Evolutionary conservation across 108 stramenopile genomes (phyloP).

Genomic region (Cyclostephanos tholiformis): DNA sequence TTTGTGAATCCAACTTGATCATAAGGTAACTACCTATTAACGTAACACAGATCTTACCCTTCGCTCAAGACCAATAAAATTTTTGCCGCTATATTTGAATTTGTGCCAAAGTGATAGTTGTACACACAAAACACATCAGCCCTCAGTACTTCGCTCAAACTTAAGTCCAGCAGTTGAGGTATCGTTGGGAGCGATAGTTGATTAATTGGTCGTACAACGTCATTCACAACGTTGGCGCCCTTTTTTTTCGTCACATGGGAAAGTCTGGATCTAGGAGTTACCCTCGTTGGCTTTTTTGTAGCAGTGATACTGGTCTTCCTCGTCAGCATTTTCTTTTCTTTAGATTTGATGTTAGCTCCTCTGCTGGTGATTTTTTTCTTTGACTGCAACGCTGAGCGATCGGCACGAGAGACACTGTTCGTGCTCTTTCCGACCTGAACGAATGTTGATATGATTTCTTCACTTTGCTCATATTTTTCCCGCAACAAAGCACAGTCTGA

Average conservation of each 20-base stretch:
- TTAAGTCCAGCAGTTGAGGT: constrained; percentile 28
- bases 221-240: too few species aligned
- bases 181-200: constrained; percentile 28
- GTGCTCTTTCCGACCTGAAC: constrained; percentile 2
- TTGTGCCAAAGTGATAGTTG: constrained; percentile 34
- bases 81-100: constrained; percentile 39
- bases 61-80: constrained; percentile 33
- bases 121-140: constrained; percentile 40
- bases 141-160: constrained; percentile 29
- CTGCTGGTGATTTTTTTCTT: background rate
- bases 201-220: too few species aligned
- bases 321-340: too few species aligned
- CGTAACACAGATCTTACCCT: constrained; percentile 12
- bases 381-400: constrained; percentile 4
- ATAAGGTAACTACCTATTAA: background rate
- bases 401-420: background rate
- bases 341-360: background rate
- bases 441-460: background rate
- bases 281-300: constrained; percentile 3
- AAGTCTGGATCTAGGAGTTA: background rate
- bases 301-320: background rate
- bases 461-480: background rate
- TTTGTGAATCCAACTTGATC: background rate
- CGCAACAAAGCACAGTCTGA: background rate
- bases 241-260: background rate